phyloP scores from a whole-genome alignment of 2,329 filamentous ascomycete species.

The Arthrobotrys musiformis region DNA sequence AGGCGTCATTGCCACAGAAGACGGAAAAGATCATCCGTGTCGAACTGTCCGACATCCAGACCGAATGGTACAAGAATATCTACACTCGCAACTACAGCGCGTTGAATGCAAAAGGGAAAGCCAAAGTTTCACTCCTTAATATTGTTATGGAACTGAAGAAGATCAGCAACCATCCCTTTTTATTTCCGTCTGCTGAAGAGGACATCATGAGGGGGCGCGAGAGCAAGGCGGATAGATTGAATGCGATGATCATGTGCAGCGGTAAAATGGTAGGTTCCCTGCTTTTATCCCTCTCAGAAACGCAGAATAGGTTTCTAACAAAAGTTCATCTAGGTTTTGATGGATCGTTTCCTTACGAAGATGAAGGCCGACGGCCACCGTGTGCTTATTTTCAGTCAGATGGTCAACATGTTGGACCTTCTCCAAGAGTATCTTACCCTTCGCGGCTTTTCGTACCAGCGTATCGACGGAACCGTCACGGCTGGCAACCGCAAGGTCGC shows the following conservation, averaged over 20 bases:
- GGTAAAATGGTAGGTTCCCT: constrained; percentile 88
- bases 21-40: constrained; percentile 99
- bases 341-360: constrained; percentile 94
- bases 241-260: constrained; percentile 93
- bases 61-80: constrained; percentile 99
- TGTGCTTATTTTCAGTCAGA: constrained; percentile 98
- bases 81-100: constrained; percentile 95
- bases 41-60: constrained; percentile 92
- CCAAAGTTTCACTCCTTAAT: constrained; percentile 94
- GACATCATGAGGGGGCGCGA: constrained; percentile 82
- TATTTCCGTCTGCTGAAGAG: constrained; percentile 94
- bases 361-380: constrained; percentile 92
- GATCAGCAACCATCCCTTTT: constrained; percentile 97
- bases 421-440: constrained; percentile 92
- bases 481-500: constrained; percentile 87
- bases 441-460: constrained; percentile 93
- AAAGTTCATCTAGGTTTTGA: constrained; percentile 66
- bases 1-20: constrained; percentile 94
- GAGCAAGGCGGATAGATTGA: constrained; percentile 87
- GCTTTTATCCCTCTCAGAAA: background rate
- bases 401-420: constrained; percentile 99
- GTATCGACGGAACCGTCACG: constrained; percentile 93
- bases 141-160: constrained; percentile 99
- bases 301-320: constrained; percentile 18
- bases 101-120: constrained; percentile 82